Conservation (phyloP, 2,329 filamentous ascomycete genomes). For the Cryphonectria parasitica region DNA sequence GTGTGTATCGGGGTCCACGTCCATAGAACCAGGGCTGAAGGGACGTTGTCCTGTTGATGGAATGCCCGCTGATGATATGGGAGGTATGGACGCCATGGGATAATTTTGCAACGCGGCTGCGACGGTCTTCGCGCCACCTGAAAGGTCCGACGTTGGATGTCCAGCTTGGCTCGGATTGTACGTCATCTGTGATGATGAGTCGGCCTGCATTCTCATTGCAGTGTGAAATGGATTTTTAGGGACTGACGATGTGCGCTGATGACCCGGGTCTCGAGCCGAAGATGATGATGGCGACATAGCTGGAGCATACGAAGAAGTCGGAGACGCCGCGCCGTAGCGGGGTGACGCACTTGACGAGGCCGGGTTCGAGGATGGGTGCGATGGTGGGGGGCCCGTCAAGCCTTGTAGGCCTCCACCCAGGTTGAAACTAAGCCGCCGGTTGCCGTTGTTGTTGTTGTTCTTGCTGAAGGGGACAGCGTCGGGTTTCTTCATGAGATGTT, state of each 20-base stretch:
- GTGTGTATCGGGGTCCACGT: slow-evolving; percentile 22
- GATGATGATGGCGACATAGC: slow-evolving; percentile 31
- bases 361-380: slow-evolving; percentile 30
- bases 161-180: slow-evolving; percentile 20
- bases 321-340: slow-evolving; percentile 25
- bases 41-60: slow-evolving; percentile 26
- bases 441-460: slow-evolving; percentile 11
- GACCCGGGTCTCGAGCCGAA: slow-evolving; percentile 21
- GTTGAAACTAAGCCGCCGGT: slow-evolving; percentile 29
- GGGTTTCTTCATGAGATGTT: slow-evolving; percentile 49
- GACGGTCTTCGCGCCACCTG: slow-evolving; percentile 5
- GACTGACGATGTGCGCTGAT: slow-evolving; percentile 28
- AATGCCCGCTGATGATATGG: slow-evolving; percentile 27
- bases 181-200: slow-evolving; percentile 26
- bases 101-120: slow-evolving; percentile 2
- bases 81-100: slow-evolving; percentile 16
- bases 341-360: slow-evolving; percentile 27
- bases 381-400: slow-evolving; percentile 28
- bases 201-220: slow-evolving; percentile 42
- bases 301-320: slow-evolving; percentile 25
- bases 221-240: slow-evolving; percentile 40
- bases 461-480: slow-evolving; percentile 39
- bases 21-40: slow-evolving; percentile 16
- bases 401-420: slow-evolving; percentile 29
- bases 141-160: slow-evolving; percentile 3